Conservation (phyloP, 306 rosid genomes). For the Vigna trinervia region DNA sequence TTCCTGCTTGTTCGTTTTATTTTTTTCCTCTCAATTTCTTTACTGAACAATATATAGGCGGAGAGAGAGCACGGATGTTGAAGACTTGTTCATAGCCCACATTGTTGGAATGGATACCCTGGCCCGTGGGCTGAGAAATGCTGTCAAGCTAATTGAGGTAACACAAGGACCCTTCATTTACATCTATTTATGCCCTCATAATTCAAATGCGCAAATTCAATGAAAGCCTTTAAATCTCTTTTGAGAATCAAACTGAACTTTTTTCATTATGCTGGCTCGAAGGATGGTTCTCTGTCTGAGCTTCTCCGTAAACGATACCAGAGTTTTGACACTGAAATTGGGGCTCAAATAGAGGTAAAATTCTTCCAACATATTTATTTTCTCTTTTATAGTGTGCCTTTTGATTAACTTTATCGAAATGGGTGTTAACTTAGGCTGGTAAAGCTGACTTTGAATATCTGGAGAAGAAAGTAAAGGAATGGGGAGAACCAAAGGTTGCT, state of each 20-base stretch:
- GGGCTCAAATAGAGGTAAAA: constrained; percentile 77
- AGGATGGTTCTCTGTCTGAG: constrained; percentile 88
- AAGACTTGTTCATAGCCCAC: constrained; percentile 94
- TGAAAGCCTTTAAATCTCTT: constrained; percentile 31
- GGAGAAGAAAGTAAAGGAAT: constrained; percentile 82
- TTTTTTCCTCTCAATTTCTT: not conserved
- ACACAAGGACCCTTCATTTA: constrained; percentile 20
- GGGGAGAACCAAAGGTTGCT: constrained; percentile 92
- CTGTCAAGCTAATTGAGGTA: constrained; percentile 82
- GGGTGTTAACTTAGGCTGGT: constrained; percentile 69
- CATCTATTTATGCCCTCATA: not conserved
- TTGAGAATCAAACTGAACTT: constrained; percentile 23
- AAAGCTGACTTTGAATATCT: constrained; percentile 90
- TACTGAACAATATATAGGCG: constrained; percentile 56
- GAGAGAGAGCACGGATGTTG: constrained; percentile 97
- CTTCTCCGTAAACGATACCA: constrained; percentile 81
- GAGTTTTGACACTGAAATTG: constrained; percentile 85
- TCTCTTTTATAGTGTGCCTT: constrained; percentile 24
- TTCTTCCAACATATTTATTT: not conserved
- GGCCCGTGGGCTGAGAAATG: constrained; percentile 90
- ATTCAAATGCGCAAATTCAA: constrained; percentile 15
- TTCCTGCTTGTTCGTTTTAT: not conserved
- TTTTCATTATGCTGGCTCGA: constrained; percentile 40
- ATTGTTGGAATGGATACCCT: constrained; percentile 88
- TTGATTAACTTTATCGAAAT: constrained; percentile 38